Base-by-base conservation (phyloP, 2,329 filamentous ascomycete species). In the Dactylellina drechsleri region DNA sequence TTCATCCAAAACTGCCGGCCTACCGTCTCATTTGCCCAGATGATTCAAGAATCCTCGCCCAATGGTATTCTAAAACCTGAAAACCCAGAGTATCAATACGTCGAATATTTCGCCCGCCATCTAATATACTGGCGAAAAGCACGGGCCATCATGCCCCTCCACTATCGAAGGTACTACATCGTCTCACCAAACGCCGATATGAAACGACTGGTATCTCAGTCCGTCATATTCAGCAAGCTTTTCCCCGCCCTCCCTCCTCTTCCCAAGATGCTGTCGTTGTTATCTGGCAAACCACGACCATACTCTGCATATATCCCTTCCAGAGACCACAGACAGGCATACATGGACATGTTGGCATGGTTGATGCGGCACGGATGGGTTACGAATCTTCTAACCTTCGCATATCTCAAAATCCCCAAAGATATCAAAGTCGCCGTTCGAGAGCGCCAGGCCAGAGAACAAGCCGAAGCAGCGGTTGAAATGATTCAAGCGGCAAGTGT, bases 41-140 rank as follows among this genome's bases (percentile, higher is more conserved):
- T 76, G 65, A 41, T 66, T 26, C 74, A 53, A 89, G 91, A 80
- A 83, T 52, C 70, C 23, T 58, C 62, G 10, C 58, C 58, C 2
- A 43, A 66, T 10, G 59, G 52, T 23, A 88, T 66, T 91, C 93
- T 81, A 87, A 92, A 64, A 88, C 90, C 15, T 87, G 89, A 77
- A 87, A 86, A 77, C 88, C 91, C 60, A 87, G 89, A 18, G 90
- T 98, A 61, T 89, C 91, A 2, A 85, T 95, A 0, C 86, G 88
- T 36, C 92, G 96, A 78, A 90, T 98, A 77, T 90, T 91, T 96
- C 76, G 93, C 93, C 8, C 91, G 92, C 70, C 95, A 98, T 83
- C 90, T 99, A 77, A 93, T 98, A 76, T 96, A 96, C 83, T 98
- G 94, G 93, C 90, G 95, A 23, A 90, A 93, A 68, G 95, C 94